Evolutionary conservation across 345 rosid genomes (phyloP).

Genomic region (Rhodamnia argentea): DNA sequence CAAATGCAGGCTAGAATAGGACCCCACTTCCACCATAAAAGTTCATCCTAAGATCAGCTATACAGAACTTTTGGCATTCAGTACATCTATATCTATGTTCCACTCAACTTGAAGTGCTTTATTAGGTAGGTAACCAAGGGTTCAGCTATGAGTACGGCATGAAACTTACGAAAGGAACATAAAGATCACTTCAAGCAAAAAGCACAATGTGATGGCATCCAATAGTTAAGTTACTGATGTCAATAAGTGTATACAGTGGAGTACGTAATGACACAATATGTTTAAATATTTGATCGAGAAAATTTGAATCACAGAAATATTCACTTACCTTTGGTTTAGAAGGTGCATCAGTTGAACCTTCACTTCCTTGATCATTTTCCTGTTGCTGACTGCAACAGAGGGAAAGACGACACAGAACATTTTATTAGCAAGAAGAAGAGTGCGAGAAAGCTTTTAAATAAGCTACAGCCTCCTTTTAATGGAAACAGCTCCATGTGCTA

Average conservation of each 20-base stretch:
- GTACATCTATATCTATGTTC: background rate
- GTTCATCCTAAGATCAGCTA: background rate
- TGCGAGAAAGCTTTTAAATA: background rate
- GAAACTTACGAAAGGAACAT: background rate
- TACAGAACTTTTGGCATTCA: background rate
- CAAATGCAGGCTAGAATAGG: background rate
- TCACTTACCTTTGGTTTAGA: conserved; percentile 49
- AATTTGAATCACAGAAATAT: background rate
- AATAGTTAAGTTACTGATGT: background rate
- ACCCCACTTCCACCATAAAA: background rate
- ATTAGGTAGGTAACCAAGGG: background rate
- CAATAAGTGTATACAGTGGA: background rate
- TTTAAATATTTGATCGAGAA: background rate
- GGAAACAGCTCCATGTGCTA: background rate
- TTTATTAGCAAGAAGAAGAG: background rate
- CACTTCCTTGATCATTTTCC: conserved; percentile 24
- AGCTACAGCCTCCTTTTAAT: background rate
- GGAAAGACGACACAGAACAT: background rate
- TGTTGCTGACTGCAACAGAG: conserved; percentile 15
- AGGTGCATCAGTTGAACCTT: conserved; percentile 24
- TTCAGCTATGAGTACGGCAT: background rate
- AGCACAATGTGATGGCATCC: background rate
- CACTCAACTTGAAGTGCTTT: background rate
- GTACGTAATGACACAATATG: background rate
- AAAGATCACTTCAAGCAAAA: background rate